Evolutionary conservation across 352 stramenopile genomes (phyloP).

Genomic region (Peronospora belbahrii): DNA sequence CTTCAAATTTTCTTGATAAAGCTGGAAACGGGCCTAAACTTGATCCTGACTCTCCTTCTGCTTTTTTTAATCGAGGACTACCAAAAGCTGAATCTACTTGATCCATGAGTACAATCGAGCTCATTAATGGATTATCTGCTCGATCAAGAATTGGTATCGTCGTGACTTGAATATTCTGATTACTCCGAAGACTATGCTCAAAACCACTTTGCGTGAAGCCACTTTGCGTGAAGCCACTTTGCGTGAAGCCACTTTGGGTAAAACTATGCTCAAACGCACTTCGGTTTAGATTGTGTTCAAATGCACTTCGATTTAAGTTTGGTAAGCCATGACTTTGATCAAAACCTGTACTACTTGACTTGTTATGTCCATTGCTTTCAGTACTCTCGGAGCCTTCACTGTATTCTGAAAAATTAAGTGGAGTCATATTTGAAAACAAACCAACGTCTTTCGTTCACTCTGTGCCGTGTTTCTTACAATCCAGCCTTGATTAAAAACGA

Average conservation of each 20-base stretch:
- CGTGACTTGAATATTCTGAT: conserved; percentile 21
- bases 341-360: conserved; percentile 15
- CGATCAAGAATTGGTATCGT: conserved; percentile 21
- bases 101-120: conserved; percentile 30
- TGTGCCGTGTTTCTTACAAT: no score
- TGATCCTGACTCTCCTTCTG: background rate
- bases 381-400: conserved; percentile 12
- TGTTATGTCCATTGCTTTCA: conserved; percentile 2
- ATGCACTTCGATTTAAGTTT: conserved; percentile 10
- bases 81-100: conserved; percentile 14
- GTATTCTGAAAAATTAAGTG: conserved; percentile 21
- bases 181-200: conserved; percentile 14
- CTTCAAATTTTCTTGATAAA: conserved; percentile 18
- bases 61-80: conserved; percentile 13
- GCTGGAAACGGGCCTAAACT: conserved; percentile 15
- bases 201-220: conserved; percentile 9
- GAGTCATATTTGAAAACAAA: no score
- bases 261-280: conserved; percentile 6
- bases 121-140: conserved; percentile 20
- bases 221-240: conserved; percentile 7
- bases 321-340: conserved; percentile 16
- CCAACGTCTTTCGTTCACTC: no score
- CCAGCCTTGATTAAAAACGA: no score
- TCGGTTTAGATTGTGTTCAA: conserved; percentile 12
- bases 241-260: conserved; percentile 14